Evolutionary conservation across 148 eudicot species (phyloP), one percentile per base, ranked within the genome.

Genomic region (Rhododendron mucronatum): DNA sequence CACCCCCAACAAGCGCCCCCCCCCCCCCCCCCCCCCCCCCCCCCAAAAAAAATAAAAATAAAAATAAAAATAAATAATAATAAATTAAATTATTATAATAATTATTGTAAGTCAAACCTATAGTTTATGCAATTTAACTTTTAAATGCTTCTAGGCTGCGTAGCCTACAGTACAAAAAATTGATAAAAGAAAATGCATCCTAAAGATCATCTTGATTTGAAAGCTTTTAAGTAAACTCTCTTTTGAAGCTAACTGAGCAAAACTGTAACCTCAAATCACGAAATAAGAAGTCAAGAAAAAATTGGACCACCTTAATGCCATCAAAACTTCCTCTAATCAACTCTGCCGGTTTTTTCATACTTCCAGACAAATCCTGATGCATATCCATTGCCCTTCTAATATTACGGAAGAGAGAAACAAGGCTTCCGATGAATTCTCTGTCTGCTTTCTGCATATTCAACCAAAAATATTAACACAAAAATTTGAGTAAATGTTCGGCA

Each of bases 321-420:
- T 93, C 91, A 91, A 94, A 97, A 90, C 88, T 91, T 84, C 98
- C 99, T 81, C 86, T 89, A 80, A 95, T 88, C 50, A 97, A 87
- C 92, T 94, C 98, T 74, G 96, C 93, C 39, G 87, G 91, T 85
- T 87, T 87, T 44, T 65, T 84, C 59, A 7, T 57, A 82, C 86
- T 90, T 85, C 83, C 89, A 87, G 88, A 80, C 78, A 93, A 82
- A 87, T 83, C 89, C 88, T 78, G 82, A 84, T 90, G 92, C 86
- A 86, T 50, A 83, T 90, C 92, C 87, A 89, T 78, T 81, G 89
- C 89, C 84, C 85, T 89, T 89, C 83, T 88, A 48, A 89, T 86
- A 53, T 89, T 92, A 65, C 85, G 84, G 51, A 91, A 81, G 61
- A 96, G 89, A 48, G 87, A 87, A 45, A 95, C 85, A 79, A 96